Percentiles rank a stretch among this genome's conserved stretches.
phyloP scores from a whole-genome alignment of 495 filamentous ascomycete genomes.

The Astrothelium subdiscretum region DNA sequence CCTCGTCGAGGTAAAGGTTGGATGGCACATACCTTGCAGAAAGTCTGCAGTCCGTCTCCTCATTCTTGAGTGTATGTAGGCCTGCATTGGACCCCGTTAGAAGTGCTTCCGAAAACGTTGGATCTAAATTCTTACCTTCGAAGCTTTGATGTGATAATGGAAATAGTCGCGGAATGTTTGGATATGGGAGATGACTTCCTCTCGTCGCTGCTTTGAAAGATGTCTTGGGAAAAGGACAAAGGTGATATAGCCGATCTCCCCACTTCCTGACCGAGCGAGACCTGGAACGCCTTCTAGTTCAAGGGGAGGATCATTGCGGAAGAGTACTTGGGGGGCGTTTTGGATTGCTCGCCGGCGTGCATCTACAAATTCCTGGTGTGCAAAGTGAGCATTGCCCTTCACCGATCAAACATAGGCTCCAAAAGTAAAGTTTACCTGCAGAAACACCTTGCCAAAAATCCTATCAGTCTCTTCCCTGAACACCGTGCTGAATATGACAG shows the following conservation, averaged over 20 bases:
- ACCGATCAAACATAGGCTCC: conserved; percentile 37
- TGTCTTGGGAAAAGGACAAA: conserved; percentile 97
- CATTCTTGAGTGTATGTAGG: conserved; percentile 98
- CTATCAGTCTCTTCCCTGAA: conserved; percentile 96
- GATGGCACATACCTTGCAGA: conserved; percentile 60
- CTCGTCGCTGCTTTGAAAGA: conserved; percentile 75
- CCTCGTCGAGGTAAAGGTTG: not conserved
- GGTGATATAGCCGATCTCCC: conserved; percentile 91
- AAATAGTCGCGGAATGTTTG: conserved; percentile 99
- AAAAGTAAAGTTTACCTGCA: conserved; percentile 87
- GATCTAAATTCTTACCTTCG: conserved; percentile 41
- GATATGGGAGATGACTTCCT: conserved; percentile 94
- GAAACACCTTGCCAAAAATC: conserved; percentile 92
- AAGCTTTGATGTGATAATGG: conserved; percentile 99
- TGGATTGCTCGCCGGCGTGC: conserved; percentile 88
- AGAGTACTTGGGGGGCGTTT: conserved; percentile 97
- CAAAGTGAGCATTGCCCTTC: not conserved
- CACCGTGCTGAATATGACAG: conserved; percentile 96
- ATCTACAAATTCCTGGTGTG: conserved; percentile 82
- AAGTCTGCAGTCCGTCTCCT: conserved; percentile 93
- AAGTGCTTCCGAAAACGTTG: not conserved
- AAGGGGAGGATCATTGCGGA: conserved; percentile 85
- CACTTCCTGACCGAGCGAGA: conserved; percentile 54
- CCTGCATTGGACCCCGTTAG: conserved; percentile 34
- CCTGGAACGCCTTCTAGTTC: conserved; percentile 82